Base-by-base conservation (phyloP, 2,329 filamentous ascomycete species). In the Trichoderma koningii region DNA sequence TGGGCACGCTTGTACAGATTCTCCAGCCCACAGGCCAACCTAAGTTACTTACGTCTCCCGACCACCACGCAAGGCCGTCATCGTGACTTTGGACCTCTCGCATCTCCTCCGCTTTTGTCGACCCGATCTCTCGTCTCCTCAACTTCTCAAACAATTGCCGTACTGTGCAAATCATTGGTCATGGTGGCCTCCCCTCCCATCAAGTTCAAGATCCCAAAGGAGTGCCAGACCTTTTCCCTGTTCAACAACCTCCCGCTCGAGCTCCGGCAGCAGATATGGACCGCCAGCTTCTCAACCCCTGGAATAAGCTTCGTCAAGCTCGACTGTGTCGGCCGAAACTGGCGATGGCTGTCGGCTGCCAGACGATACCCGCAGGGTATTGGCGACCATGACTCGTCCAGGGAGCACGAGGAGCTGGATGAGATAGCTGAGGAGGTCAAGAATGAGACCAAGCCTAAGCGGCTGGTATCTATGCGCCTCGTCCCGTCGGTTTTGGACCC, bases 261-360 rank as follows among this genome's bases (percentile, higher is more conserved):
- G 62, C 70, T 78, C 9, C 76, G 76, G 34, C 69, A 73, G 30
- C 71, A 73, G 44, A 76, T 78, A 61, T 78, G 76, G 76, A 71
- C 71, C 45, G 52, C 59, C 21, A 71, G 72, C 23, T 65, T 78
- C 10, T 66, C 70, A 1, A 69, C 73, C 10, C 75, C 76, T 0
- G 76, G 76, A 28, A 73, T 78, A 69, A 73, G 77, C 47, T 78
- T 77, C 47, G 68, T 78, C 63, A 73, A 71, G 60, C 68, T 76
- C 7, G 64, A 73, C 14, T 68, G 68, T 7, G 57, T 64, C 7
- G 70, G 69, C 19, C 60, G 67, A 6, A 63, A 65, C 42, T 71
- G 70, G 52, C 69, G 65, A 30, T 76, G 73, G 73, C 55, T 66
- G 42, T 61, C 62, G 28, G 12, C 61, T 44, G 55, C 52, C 53